Base-by-base conservation (phyloP, 305 asterid species). In the Solanum hybrid region DNA sequence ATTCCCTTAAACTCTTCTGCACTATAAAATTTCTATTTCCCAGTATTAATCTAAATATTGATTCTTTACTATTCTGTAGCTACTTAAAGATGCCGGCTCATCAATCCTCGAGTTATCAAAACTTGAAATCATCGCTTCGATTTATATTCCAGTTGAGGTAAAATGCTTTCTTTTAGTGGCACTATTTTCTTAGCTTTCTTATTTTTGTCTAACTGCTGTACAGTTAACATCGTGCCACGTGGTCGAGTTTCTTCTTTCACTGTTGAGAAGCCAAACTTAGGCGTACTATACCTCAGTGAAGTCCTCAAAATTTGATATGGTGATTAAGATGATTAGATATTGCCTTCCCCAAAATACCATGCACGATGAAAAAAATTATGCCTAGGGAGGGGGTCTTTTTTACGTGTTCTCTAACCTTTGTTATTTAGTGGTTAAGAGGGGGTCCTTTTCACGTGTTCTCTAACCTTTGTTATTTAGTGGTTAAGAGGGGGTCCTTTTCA, bases 31-130 rank as follows among this genome's bases (percentile, higher is more conserved):
- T 91, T 78, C 60, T 77, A n/a, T 51, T 88, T 19, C 87, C 34
- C 71, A 72, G 75, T 69, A 80, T 76, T 88, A 60, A 90, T 92
- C 87, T 91, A 89, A 90, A 92, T 71, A 88, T 94, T 88, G 90
- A 85, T 89, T 89, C 79, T 91, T 91, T 93, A 87, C 92, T 66
- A 71, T 94, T 89, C 88, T 92, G 92, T 93, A 98, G 99, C 95
- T 97, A 90, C 95, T 95, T 78, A 95, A 96, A 92, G 99, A 96
- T 91, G 92, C 92, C 91, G 98, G 98, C 93, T 90, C 94, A 91
- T 96, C 99, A 37, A 45, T 95, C 88, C 94, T 97, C 93, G 99
- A 98, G 92, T 94, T 98, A 88, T 90, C 93, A 93, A 98, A 97
- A 92, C 95, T 98, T 89, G 97, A 93, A 92, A 92, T 94, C 72